A percentile compares a stretch with the other conserved stretches of the same genome.
Evolutionary conservation across 2,329 filamentous ascomycete species (phyloP).

Genomic region (Penicillium frequentans): DNA sequence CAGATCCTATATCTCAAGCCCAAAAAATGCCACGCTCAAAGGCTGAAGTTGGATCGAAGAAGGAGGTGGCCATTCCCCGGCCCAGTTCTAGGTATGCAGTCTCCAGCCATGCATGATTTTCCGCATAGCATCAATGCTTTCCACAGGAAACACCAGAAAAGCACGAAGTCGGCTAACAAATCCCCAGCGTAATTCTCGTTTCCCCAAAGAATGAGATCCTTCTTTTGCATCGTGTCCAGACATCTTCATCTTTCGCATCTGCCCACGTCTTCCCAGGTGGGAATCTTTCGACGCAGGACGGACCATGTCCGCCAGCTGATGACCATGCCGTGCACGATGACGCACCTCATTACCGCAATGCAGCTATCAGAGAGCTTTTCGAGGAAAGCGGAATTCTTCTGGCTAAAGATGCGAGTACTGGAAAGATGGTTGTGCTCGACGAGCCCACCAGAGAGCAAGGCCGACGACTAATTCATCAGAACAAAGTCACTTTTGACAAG

Average conservation of each 20-base stretch:
- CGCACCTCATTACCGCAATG: conserved; percentile 71
- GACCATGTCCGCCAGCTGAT: conserved; percentile 52
- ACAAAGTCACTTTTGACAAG: conserved; percentile 63
- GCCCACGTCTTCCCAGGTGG: conserved; percentile 96
- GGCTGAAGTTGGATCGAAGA: conserved; percentile 28
- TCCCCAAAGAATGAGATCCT: conserved; percentile 86
- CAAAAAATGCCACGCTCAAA: conserved; percentile 25
- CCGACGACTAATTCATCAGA: conserved; percentile 67
- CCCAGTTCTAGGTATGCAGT: conserved; percentile 62
- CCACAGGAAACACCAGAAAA: background rate
- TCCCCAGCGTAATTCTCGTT: conserved; percentile 71
- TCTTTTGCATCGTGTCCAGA: conserved; percentile 80
- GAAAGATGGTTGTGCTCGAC: conserved; percentile 60
- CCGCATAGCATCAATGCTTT: background rate
- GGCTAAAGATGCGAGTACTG: conserved; percentile 48
- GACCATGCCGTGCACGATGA: conserved; percentile 66
- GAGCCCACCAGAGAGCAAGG: conserved; percentile 63
- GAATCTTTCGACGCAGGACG: conserved; percentile 75
- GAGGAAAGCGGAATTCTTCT: conserved; percentile 91
- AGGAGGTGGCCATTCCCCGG: conserved; percentile 50
- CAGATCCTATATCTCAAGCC: background rate
- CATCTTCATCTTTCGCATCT: conserved; percentile 80
- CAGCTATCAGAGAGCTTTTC: conserved; percentile 87
- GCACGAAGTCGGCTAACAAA: conserved; percentile 9
- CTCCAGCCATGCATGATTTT: background rate